Percentiles rank a stretch among this genome's conserved stretches.
These are phyloP conservation scores for sunflower (Helianthus annuus) DNA, from an alignment of 129 eudicot species.

Conservation along the genomic window HanXRQr2.0-SUNRISE NC_035444.2:141678533-141679032, in stretches of 20 bases:
- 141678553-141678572: conserved; percentile 12
- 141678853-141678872: conserved; percentile 71
- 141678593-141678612: background rate
- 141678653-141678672: conserved; percentile 22
- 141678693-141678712: conserved; percentile 38
- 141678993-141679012: conserved; percentile 67
- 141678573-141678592: background rate
- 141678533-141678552: conserved; percentile 23
- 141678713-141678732: conserved; percentile 46
- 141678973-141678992: conserved; percentile 57
- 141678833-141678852: conserved; percentile 73
- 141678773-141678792: background rate
- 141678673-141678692: conserved; percentile 37
- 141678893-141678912: conserved; percentile 72
- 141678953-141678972: conserved; percentile 48
- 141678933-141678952: conserved; percentile 55
- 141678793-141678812: conserved; percentile 45
- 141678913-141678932: conserved; percentile 56
- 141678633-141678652: conserved; percentile 23
- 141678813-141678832: conserved; percentile 50
- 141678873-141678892: conserved; percentile 77
- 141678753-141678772: background rate
- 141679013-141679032: conserved; percentile 44
- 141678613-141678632: background rate
- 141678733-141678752: conserved; percentile 36